A percentile compares a stretch with the other conserved stretches of the same genome.
phyloP scores from a whole-genome alignment of 495 filamentous ascomycete genomes.

The Aspergillus asperescens region DNA sequence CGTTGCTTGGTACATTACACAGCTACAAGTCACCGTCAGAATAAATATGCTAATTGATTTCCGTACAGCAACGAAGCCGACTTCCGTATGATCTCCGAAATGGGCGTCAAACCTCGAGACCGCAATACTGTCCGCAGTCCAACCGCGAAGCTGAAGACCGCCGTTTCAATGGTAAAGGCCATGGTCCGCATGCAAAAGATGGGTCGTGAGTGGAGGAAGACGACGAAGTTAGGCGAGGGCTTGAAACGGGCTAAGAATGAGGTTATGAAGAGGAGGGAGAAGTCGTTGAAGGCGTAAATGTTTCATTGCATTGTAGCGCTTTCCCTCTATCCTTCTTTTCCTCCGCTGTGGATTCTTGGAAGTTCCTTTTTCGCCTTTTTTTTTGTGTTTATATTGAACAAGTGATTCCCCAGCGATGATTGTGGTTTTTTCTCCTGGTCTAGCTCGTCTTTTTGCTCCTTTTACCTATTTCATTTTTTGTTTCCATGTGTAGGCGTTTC shows the following conservation, averaged over 20 bases:
- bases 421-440: not conserved
- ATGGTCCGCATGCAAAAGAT: slow-evolving; percentile 50
- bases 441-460: not conserved
- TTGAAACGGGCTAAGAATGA: slow-evolving; percentile 44
- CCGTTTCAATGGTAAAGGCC: slow-evolving; percentile 50
- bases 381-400: not conserved
- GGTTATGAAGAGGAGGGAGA: slow-evolving; percentile 38
- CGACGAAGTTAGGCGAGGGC: slow-evolving; percentile 43
- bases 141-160: slow-evolving; percentile 45
- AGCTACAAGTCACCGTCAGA: not conserved
- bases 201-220: slow-evolving; percentile 46
- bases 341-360: slow-evolving; percentile 1
- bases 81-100: slow-evolving; percentile 72
- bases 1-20: slow-evolving; percentile 69
- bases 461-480: slow-evolving; percentile 6
- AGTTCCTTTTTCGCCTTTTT: slow-evolving; percentile 7
- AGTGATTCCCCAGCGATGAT: slow-evolving; percentile 13
- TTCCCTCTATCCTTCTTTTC: not conserved
- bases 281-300: slow-evolving; percentile 14
- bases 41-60: slow-evolving; percentile 20
- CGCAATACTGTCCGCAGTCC: slow-evolving; percentile 27
- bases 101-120: slow-evolving; percentile 56
- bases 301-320: not conserved
- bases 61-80: slow-evolving; percentile 79
- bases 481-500: not conserved